These are phyloP conservation scores for Chaetomium olivaceum DNA, from an alignment of 2,329 filamentous ascomycete species.

Conservation along the genomic window DNA sequence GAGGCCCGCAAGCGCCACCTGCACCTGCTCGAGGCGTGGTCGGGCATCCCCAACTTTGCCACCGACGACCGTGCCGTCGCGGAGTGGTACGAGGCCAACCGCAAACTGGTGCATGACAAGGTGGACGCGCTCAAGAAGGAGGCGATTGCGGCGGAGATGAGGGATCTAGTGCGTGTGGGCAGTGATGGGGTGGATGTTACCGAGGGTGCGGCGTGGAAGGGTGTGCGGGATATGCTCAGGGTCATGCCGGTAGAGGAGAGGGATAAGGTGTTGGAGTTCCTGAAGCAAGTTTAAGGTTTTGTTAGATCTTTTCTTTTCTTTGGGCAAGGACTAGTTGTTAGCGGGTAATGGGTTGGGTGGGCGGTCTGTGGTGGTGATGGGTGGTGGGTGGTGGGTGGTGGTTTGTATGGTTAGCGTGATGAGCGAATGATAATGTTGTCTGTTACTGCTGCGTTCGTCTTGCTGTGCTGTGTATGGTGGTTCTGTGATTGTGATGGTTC, in stretches of 20 bases:
- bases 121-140: slow-evolving; percentile 81
- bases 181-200: slow-evolving; percentile 67
- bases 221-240: slow-evolving; percentile 79
- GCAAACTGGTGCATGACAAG: slow-evolving; percentile 78
- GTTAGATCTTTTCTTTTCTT: background rate
- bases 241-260: slow-evolving; percentile 88
- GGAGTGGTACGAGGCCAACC: slow-evolving; percentile 94
- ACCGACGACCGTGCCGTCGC: slow-evolving; percentile 80
- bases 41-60: slow-evolving; percentile 72
- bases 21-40: slow-evolving; percentile 79
- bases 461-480: no score
- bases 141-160: slow-evolving; percentile 60
- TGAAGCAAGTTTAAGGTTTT: slow-evolving; percentile 36
- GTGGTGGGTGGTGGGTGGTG: background rate
- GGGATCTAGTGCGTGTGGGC: slow-evolving; percentile 69
- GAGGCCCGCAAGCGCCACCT: slow-evolving; percentile 66
- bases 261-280: slow-evolving; percentile 71
- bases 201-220: slow-evolving; percentile 71
- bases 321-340: background rate
- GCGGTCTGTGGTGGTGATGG: background rate
- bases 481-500: no score
- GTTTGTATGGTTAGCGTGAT: background rate
- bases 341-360: no score
- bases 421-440: background rate
- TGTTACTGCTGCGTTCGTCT: background rate